These are phyloP conservation scores for Brettanomyces custersianus DNA, from an alignment of 805 yeast species.

Conservation along the genomic window DNA sequence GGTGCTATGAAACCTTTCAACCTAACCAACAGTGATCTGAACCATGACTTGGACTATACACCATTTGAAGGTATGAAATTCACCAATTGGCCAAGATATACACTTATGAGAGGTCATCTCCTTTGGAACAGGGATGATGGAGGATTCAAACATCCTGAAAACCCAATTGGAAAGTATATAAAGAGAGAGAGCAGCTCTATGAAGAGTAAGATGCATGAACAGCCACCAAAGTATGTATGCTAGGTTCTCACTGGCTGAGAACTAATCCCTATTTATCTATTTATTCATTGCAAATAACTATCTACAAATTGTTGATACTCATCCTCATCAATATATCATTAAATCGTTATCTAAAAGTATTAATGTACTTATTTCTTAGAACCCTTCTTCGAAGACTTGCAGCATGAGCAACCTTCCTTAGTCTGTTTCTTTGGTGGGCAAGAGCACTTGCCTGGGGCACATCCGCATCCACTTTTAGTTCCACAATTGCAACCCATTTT, in stretches of 20 bases:
- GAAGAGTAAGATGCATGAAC: not conserved
- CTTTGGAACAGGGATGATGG: constrained; percentile 24
- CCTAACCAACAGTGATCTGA: constrained; percentile 23
- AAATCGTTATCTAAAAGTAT: no score
- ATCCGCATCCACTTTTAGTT: no score
- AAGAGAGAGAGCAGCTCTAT: constrained; percentile 19
- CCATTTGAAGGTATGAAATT: constrained; percentile 32
- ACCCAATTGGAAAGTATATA: constrained; percentile 19
- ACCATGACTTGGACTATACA: constrained; percentile 31
- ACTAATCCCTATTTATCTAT: no score
- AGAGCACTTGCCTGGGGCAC: no score
- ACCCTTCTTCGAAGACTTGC: no score
- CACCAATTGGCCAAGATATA: constrained; percentile 39
- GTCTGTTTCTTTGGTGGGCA: no score
- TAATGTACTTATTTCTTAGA: no score
- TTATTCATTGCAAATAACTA: no score
- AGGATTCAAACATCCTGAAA: constrained; percentile 10
- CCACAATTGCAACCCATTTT: no score
- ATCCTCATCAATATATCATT: no score
- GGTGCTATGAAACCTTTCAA: constrained; percentile 20
- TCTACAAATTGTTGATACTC: not conserved
- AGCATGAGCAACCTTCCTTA: no score
- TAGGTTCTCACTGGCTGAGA: no score
- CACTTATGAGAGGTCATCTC: constrained; percentile 30
- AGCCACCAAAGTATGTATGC: constrained; percentile 4